phyloP scores from a whole-genome alignment of 164 flowering plant species.

The Echeveria elegans region DNA sequence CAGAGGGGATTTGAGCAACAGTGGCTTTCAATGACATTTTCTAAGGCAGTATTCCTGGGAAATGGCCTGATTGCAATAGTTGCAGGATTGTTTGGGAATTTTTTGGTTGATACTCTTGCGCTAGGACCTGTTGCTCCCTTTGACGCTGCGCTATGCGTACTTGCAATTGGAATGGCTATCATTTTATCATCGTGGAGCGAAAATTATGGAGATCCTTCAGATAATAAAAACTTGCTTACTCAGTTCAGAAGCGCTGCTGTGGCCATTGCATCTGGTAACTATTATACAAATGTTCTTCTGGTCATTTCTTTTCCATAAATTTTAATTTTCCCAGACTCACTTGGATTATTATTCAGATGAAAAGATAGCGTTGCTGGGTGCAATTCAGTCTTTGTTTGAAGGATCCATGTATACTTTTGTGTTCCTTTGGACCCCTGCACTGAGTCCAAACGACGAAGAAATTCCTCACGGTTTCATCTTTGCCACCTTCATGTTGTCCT shows the following conservation, averaged over 20 bases:
- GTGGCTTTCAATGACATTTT: constrained; percentile 89
- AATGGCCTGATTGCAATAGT: constrained; percentile 90
- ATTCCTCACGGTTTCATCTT: constrained; percentile 97
- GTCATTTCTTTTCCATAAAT: background rate
- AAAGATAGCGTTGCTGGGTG: constrained; percentile 89
- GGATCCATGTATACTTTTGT: constrained; percentile 99
- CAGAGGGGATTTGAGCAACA: constrained; percentile 93
- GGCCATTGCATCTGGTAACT: constrained; percentile 88
- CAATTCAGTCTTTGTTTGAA: constrained; percentile 93
- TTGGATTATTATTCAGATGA: constrained; percentile 48
- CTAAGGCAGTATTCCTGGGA: constrained; percentile 91
- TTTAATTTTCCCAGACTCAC: background rate
- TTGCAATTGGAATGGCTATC: constrained; percentile 84
- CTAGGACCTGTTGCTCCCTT: constrained; percentile 96
- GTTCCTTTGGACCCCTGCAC: constrained; percentile 97
- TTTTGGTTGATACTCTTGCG: constrained; percentile 56
- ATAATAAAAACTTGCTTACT: constrained; percentile 79
- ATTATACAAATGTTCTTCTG: background rate
- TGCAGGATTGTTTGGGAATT: constrained; percentile 78
- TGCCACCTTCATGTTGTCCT: constrained; percentile 96
- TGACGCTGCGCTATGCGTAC: constrained; percentile 90
- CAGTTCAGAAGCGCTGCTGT: constrained; percentile 89
- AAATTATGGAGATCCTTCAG: constrained; percentile 90
- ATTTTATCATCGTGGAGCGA: constrained; percentile 87
- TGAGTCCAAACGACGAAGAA: constrained; percentile 87